Percentiles rank a stretch among this genome's conserved stretches.
These are phyloP conservation scores for Ilyonectria mors-panacis DNA, from an alignment of 2,329 filamentous ascomycete species.

Conservation along the genomic window DNA sequence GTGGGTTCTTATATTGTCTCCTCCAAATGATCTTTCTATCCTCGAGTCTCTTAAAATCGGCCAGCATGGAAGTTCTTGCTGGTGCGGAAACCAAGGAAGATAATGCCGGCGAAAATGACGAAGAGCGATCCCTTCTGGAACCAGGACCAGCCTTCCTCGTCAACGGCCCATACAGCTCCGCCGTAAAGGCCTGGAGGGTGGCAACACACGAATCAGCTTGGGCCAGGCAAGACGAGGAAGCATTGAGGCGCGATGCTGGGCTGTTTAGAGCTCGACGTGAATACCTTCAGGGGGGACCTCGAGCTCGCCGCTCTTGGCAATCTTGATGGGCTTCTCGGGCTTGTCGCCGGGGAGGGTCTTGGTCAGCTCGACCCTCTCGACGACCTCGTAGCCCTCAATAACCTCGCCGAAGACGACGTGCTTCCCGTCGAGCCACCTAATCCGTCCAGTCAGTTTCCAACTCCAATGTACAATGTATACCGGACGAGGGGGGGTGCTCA, in stretches of 20 bases:
- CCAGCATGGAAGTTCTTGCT: constrained; percentile 32
- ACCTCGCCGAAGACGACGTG: constrained; percentile 94
- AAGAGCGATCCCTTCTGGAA: constrained; percentile 44
- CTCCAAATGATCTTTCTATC: not conserved
- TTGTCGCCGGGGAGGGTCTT: constrained; percentile 77
- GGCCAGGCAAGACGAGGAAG: constrained; percentile 41
- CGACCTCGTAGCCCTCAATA: constrained; percentile 85
- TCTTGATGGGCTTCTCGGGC: constrained; percentile 79
- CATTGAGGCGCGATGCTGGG: constrained; percentile 42
- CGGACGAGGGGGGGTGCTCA: constrained; percentile 57
- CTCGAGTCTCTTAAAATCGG: constrained; percentile 13
- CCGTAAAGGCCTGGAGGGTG: constrained; percentile 48
- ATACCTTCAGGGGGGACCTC: constrained; percentile 92
- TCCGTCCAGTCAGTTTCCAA: constrained; percentile 23
- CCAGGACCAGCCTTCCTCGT: constrained; percentile 41
- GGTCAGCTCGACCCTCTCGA: constrained; percentile 83
- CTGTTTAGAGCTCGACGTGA: constrained; percentile 85
- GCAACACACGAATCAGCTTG: constrained; percentile 54
- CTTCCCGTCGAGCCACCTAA: constrained; percentile 83
- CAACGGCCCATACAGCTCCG: constrained; percentile 40
- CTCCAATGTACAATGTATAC: constrained; percentile 1
- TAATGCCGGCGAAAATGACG: constrained; percentile 37
- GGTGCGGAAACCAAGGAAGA: constrained; percentile 42
- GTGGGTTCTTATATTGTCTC: constrained; percentile 12
- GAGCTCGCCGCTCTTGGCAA: constrained; percentile 87